A percentile compares a stretch with the other conserved stretches of the same genome.
Evolutionary conservation across 768 basidiomycete species (phyloP).

Genomic region (Rhodosporidiobolus sp.): DNA sequence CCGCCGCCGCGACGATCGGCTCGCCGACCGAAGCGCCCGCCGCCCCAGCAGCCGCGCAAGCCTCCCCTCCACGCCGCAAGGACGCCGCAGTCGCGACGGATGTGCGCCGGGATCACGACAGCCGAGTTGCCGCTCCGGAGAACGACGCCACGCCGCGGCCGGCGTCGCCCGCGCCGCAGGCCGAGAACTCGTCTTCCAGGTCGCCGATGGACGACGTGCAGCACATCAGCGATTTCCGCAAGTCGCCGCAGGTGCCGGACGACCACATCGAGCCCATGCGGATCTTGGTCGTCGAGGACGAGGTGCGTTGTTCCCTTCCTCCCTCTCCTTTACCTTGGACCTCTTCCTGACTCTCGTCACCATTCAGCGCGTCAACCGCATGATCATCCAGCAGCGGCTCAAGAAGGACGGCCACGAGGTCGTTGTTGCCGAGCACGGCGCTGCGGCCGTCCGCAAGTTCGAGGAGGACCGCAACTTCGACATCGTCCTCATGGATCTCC

Average conservation of each 20-base stretch:
- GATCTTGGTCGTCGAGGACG: constrained; percentile 60
- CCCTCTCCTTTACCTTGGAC: too few species aligned
- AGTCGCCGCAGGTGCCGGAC: background rate
- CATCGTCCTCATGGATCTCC: constrained; percentile 76
- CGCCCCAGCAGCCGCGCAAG: background rate
- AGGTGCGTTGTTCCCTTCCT: constrained; percentile 53
- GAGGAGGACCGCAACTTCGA: constrained; percentile 62
- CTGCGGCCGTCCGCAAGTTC: constrained; percentile 64
- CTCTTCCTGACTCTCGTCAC: background rate
- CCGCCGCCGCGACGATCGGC: background rate
- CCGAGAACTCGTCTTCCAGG: background rate
- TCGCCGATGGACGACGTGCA: background rate
- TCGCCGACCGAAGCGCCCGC: background rate
- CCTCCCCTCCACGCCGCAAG: too few species aligned
- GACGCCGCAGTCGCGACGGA: background rate
- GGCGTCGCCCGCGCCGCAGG: background rate
- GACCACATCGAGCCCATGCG: constrained; percentile 47
- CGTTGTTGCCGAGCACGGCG: constrained; percentile 67
- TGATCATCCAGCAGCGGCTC: constrained; percentile 66
- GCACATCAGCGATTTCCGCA: constrained; percentile 30
- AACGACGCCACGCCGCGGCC: background rate
- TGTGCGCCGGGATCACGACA: too few species aligned
- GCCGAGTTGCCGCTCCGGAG: too few species aligned
- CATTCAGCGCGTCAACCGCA: constrained; percentile 71
- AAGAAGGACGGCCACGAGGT: constrained; percentile 65